Percentiles rank a stretch among this genome's conserved stretches.
Conservation (phyloP, 345 rosid species). For the Eucalyptus shirleyi region DNA sequence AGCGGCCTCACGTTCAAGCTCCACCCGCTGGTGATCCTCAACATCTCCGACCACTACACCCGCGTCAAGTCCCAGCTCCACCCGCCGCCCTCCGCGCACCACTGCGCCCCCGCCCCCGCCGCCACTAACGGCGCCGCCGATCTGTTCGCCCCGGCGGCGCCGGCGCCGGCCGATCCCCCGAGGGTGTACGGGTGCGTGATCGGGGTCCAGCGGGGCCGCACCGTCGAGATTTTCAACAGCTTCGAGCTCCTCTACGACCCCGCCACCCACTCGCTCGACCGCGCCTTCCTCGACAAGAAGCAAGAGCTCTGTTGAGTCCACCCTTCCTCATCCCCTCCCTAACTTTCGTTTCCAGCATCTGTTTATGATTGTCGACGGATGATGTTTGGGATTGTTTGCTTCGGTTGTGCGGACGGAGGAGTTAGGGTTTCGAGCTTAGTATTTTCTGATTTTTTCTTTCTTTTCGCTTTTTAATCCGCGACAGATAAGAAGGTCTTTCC, state of each 20-base stretch:
- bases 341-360: background rate
- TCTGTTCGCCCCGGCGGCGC: background rate
- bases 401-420: background rate
- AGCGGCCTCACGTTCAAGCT: constrained; percentile 97
- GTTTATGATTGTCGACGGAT: background rate
- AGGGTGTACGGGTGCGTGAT: constrained; percentile 93
- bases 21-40: constrained; percentile 85
- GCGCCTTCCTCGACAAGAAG: constrained; percentile 87
- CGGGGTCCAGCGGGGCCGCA: constrained; percentile 87
- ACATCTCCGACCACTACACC: constrained; percentile 91
- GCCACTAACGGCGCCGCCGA: constrained; percentile 13
- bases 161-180: constrained; percentile 14
- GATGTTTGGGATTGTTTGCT: background rate
- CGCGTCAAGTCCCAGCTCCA: constrained; percentile 78
- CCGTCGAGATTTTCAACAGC: constrained; percentile 96
- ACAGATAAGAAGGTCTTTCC: constrained; percentile 96
- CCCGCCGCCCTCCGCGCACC: constrained; percentile 15
- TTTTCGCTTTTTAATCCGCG: background rate
- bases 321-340: background rate
- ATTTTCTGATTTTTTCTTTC: background rate
- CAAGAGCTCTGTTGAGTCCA: constrained; percentile 70
- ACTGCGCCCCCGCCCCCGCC: background rate
- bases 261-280: constrained; percentile 52
- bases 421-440: background rate
- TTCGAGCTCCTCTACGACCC: constrained; percentile 90